Percentiles rank a stretch among this genome's conserved stretches.
Conservation (phyloP, 2,329 filamentous ascomycete species). For the Colletotrichum tanaceti region DNA sequence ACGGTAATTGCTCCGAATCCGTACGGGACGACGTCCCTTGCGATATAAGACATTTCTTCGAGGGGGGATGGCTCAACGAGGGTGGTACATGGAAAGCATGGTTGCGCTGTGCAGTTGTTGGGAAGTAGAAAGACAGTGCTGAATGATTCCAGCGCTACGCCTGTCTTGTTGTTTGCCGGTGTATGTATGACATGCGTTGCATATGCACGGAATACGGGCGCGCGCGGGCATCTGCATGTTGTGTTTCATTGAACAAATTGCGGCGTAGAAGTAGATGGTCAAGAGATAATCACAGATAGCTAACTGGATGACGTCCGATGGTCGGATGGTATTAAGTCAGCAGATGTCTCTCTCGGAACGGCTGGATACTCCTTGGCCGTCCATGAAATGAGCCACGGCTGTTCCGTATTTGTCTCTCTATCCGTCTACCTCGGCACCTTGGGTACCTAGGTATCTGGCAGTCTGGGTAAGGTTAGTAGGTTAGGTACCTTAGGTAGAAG, state of each 20-base stretch:
- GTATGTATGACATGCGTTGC: background rate
- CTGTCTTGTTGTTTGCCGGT: background rate
- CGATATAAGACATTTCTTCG: background rate
- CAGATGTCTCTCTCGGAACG: background rate
- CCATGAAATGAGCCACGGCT: no score
- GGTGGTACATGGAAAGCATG: no score
- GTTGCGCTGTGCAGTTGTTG: no score
- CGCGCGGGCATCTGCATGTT: background rate
- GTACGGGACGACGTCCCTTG: background rate
- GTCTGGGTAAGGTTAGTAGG: no score
- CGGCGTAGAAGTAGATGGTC: background rate
- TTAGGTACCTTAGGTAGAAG: no score
- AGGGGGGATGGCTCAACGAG: no score
- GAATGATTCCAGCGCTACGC: no score
- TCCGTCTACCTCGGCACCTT: no score
- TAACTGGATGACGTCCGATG: no score
- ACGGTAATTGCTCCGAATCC: conserved; percentile 31
- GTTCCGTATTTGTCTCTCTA: background rate
- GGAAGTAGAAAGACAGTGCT: background rate
- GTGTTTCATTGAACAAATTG: conserved; percentile 5
- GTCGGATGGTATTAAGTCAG: background rate
- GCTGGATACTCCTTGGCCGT: background rate
- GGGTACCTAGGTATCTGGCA: no score
- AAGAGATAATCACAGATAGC: background rate
- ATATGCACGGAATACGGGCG: background rate